Evolutionary conservation across 208 protist genomes (phyloP), one percentile per base, ranked within the genome.

Genomic region (Wallacemonas collosoma): DNA sequence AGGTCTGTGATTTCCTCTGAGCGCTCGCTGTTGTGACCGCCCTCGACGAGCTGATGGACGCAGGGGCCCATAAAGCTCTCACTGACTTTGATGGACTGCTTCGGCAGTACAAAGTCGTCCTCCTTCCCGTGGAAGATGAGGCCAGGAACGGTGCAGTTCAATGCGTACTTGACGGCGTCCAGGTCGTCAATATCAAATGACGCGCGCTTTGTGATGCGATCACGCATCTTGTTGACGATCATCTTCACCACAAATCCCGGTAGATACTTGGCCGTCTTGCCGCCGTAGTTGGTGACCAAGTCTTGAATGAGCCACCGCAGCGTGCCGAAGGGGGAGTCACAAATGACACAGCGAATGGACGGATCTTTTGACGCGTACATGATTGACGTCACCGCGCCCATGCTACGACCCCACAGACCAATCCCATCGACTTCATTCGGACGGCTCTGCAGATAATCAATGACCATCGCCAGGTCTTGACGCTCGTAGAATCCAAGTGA

Each of bases 401-500:
- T 99, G 72, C 90, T 97, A 53, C 96, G 82, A 9, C 96, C 96
- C 95, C 96, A 98, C 39, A 98, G 68, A 62, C 79, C 88, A 58
- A 97, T 86, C 2, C 83, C 80, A 14, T 89, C 83, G 55, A 97
- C 92, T 48, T 91, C 83, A 61, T 80, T 68, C 38, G 68, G 57
- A 71, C 90, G 76, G 39, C 66, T 56, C 36, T 71, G 58, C 35
- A 98, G 80, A 68, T 96, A 95, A 51, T 98, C 89, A 5, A 97
- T 85, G 43, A 98, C 83, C 1, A 87, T 81, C 6, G 77, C 83
- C 6, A 99, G 73, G 84, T 99, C 97, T 57, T 98, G 89, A 53
- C 97, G 93, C 77, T 99, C 97, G 79, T 96, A 98, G 77, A 97
- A 95, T 14, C 97, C 97, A 39, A 99, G 86, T 15, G 94, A 98